Base-by-base conservation (phyloP, 2,329 filamentous ascomycete genomes). In the Penicillium italicum region DNA sequence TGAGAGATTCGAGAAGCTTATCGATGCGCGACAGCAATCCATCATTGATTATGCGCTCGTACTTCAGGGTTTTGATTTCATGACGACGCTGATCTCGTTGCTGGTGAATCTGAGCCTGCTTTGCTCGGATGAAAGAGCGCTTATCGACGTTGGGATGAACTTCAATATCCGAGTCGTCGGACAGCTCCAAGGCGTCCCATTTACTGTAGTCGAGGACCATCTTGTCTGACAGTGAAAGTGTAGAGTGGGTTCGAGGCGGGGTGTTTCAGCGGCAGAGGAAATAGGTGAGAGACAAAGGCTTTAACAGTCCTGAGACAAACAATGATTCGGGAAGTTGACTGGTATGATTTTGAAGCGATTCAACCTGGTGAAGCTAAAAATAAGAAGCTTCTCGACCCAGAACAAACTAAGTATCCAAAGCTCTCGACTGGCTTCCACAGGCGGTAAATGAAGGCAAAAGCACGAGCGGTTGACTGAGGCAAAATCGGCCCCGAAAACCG, bases 111-210 rank as follows among this genome's bases (percentile, higher is more conserved):
- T 99, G 92, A 66, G 87, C 88, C 79, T 97, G 94, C 78, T 99
- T 99, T 62, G 94, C 95, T 63, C 93, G 90, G 74, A 99, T 99
- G 76, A 99, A 99, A 58, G 93, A 97, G 49, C 88, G 85, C 76
- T 99, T 99, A 79, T 99, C 94, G 72, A 99, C 94, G 72, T 99
- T 99, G 58, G 94, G 94, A 76, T 99, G 94, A 49, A 97, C 94
- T 78, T 99, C 94, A 67, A 99, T 87, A 70, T 99, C 94, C 49
- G 91, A 97, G 77, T 99, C 94, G 76, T 99, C 94, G 69, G 91
- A 96, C 71, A 99, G 86, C 85, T 99, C 94, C 70, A 99, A 84
- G 57, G 89, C 87, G 73, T 97, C 80, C 80, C 80, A 83, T 71
- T 83, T 83, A 69, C 80, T 82, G 69, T 83, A 89, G 68, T 88